Percentiles rank a stretch among this genome's conserved stretches.
Evolutionary conservation across 1,284 basidiomycete genomes (phyloP).

Genomic region (Rhodotorula sp.): DNA sequence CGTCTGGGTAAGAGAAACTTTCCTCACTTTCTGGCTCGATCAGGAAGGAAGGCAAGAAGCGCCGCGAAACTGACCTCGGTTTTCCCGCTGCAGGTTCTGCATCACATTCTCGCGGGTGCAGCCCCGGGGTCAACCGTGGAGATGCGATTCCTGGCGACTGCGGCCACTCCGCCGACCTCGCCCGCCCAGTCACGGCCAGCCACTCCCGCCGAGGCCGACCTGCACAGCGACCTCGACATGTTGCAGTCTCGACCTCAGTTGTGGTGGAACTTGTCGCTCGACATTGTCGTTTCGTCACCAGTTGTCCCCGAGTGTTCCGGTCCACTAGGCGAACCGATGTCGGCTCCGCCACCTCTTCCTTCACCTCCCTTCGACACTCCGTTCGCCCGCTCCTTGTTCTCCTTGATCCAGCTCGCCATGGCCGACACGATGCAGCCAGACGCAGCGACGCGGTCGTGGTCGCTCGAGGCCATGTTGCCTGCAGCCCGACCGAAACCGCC

Average conservation of each 20-base stretch:
- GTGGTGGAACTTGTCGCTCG: constrained; percentile 38
- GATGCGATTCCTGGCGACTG: constrained; percentile 70
- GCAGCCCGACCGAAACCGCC: constrained; percentile 23
- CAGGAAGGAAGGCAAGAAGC: no score
- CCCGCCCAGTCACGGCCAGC: neutral
- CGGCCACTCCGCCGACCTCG: constrained; percentile 31
- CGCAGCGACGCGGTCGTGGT: constrained; percentile 17
- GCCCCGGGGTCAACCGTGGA: constrained; percentile 77
- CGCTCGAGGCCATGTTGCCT: constrained; percentile 26
- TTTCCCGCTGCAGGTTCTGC: constrained; percentile 63
- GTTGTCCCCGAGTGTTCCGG: constrained; percentile 52
- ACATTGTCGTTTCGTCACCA: constrained; percentile 23
- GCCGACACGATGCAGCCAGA: neutral
- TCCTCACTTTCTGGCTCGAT: constrained; percentile 4
- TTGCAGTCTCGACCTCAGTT: constrained; percentile 42
- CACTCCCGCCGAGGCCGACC: neutral
- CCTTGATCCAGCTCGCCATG: constrained; percentile 18
- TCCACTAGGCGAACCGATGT: constrained; percentile 51
- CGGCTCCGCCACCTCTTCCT: constrained; percentile 43
- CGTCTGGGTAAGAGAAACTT: constrained; percentile 65
- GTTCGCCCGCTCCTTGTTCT: constrained; percentile 27
- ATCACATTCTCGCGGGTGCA: constrained; percentile 72
- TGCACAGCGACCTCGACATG: constrained; percentile 39
- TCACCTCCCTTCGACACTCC: constrained; percentile 23
- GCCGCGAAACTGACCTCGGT: constrained; percentile 28